Conservation (phyloP, 306 rosid genomes). For the Malus orientalis region DNA sequence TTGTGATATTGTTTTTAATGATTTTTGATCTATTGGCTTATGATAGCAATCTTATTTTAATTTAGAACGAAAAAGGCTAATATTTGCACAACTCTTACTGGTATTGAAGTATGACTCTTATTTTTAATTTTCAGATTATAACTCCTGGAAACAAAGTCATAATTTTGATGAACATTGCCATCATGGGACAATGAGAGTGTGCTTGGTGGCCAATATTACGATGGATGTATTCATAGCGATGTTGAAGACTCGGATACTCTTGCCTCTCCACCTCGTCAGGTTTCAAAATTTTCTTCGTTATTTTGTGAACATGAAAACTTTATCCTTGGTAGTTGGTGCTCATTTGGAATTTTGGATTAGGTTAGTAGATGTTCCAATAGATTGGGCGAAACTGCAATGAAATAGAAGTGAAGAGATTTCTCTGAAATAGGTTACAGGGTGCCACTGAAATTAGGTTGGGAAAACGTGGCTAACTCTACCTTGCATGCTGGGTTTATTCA, state of each 20-base stretch:
- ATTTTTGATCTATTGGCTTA: background rate
- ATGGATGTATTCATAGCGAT: background rate
- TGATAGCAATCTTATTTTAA: background rate
- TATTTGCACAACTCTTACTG: background rate
- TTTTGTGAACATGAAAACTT: background rate
- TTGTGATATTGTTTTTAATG: background rate
- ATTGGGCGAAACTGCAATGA: background rate
- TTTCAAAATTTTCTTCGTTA: background rate
- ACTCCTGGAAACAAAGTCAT: constrained; percentile 3
- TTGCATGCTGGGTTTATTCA: background rate
- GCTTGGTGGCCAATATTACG: background rate
- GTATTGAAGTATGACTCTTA: background rate
- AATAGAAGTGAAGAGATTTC: background rate
- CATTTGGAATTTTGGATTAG: background rate
- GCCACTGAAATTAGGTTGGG: background rate
- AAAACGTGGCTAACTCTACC: background rate
- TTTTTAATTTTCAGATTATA: constrained; percentile 1
- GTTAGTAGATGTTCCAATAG: background rate
- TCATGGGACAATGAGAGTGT: constrained; percentile 17
- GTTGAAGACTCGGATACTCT: constrained; percentile 7
- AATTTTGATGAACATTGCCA: constrained; percentile 9
- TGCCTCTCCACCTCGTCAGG: constrained; percentile 16
- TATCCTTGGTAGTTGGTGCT: background rate
- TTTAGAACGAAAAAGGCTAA: background rate
- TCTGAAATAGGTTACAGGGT: background rate